Evolutionary conservation across 129 eudicot species (phyloP), one percentile per base, ranked within the genome.

Genomic region (Chrysanthemum makinoi): DNA sequence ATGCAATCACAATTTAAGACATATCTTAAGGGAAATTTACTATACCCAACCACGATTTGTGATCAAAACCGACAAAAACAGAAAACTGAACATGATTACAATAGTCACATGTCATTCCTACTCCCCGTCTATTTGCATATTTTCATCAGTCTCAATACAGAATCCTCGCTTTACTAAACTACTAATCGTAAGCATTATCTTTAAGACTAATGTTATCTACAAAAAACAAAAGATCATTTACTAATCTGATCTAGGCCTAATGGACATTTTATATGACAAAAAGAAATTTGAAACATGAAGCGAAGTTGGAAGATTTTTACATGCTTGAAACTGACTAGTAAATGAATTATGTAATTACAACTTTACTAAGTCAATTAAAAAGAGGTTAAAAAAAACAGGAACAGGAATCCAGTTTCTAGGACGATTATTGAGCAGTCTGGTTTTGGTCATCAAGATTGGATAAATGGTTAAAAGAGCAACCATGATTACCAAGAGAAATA

Each of bases 401-500:
- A 14, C 2, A 39, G 46, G 61, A 53, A 53, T 15, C 48, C 20
- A 74, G 51, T 48, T 15, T 53, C 39, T 15, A 13, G 9, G 13
- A 43, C 51, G 3, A 15, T 52, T 22, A 35, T 46, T 6, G 4
- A 24, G 59, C 3, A 5, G 59, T 66, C 54, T 75, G 47, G 52
- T 67, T 67, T 57, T 66, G 73, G 60, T 75, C 57, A 57, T 58
- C 73, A 60, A 75, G 65, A 58, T 66, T 66, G 3, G 74, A 19
- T 56, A 77, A 63, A 60, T 49, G 75, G 28, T 58, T 76, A 69
- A 57, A 76, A 16, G 68, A 59, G 53, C 69, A 49, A 4, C 28
- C 75, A 51, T 53, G 75, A 55, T 69, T 77, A 69, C 47, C 75
- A 53, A 62, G 72, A 8, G 81, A 48, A 70, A 73, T 66, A 13